Percentiles rank a stretch among this genome's conserved stretches.
Evolutionary conservation across 2,329 filamentous ascomycete species (phyloP).

Genomic region (Westerdykella ornata): DNA sequence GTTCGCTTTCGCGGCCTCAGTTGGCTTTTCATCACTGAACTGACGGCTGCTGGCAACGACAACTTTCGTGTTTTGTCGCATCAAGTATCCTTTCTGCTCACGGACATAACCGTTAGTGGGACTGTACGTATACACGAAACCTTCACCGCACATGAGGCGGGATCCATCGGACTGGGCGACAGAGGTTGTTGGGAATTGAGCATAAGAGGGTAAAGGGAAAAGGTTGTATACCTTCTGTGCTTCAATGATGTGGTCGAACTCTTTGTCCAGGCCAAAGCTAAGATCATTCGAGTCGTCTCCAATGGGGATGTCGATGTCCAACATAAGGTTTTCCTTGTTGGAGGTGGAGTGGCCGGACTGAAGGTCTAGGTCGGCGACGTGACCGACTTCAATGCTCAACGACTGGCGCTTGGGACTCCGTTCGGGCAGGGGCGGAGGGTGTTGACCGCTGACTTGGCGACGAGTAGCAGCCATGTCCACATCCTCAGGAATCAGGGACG

Average conservation of each 20-base stretch:
- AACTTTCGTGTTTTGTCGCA: constrained; percentile 97
- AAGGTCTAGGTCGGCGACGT: constrained; percentile 29
- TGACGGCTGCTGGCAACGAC: constrained; percentile 74
- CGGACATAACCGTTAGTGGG: constrained; percentile 44
- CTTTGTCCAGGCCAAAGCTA: constrained; percentile 78
- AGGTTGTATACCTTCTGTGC: constrained; percentile 79
- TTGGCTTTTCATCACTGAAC: constrained; percentile 55
- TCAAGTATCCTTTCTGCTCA: constrained; percentile 92
- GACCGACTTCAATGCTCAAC: constrained; percentile 27
- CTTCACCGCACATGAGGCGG: constrained; percentile 23
- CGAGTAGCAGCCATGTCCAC: constrained; percentile 79
- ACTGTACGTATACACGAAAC: constrained; percentile 25
- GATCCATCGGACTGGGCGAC: constrained; percentile 16
- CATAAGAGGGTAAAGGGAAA: constrained; percentile 32
- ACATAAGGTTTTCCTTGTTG: constrained; percentile 45
- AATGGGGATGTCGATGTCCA: constrained; percentile 63
- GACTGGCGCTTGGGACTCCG: constrained; percentile 36
- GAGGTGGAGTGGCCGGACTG: constrained; percentile 21
- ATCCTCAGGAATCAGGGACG: constrained; percentile 82
- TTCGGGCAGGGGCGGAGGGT: constrained; percentile 40
- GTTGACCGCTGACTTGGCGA: constrained; percentile 73
- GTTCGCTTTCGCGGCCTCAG: constrained; percentile 52
- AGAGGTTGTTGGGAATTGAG: constrained; percentile 23
- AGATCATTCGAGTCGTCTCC: constrained; percentile 64
- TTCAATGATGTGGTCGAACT: constrained; percentile 93